These are phyloP conservation scores for Monascus purpureus DNA, from an alignment of 495 filamentous ascomycete species.

Conservation along the genomic window DNA sequence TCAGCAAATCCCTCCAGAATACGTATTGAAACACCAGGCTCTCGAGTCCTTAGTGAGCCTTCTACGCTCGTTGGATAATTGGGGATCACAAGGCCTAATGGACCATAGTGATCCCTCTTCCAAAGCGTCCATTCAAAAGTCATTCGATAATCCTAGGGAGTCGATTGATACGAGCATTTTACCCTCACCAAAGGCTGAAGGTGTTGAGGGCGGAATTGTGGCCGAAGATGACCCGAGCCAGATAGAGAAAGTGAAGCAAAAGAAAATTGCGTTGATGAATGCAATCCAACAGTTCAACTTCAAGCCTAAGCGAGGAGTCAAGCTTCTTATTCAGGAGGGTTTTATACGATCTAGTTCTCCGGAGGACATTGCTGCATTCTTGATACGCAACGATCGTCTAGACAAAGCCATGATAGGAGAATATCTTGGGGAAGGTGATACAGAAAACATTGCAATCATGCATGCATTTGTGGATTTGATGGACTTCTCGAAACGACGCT, in stretches of 20 bases:
- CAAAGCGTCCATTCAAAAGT: conserved; percentile 44
- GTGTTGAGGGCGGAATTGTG: conserved; percentile 44
- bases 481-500: conserved; percentile 87
- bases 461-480: conserved; percentile 93
- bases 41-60: conserved; percentile 81
- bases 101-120: conserved; percentile 36
- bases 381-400: conserved; percentile 58
- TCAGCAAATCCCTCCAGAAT: conserved; percentile 65
- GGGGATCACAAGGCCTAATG: conserved; percentile 66
- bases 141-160: conserved; percentile 63
- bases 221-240: conserved; percentile 82
- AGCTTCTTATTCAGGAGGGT: conserved; percentile 62
- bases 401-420: conserved; percentile 91
- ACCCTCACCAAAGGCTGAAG: conserved; percentile 34
- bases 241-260: conserved; percentile 82
- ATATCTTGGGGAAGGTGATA: conserved; percentile 86
- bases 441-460: conserved; percentile 91
- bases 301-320: conserved; percentile 92
- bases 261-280: conserved; percentile 82
- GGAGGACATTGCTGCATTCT: conserved; percentile 73
- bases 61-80: conserved; percentile 78
- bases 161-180: conserved; percentile 56
- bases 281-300: conserved; percentile 92
- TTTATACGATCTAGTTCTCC: conserved; percentile 69
- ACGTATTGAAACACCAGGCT: conserved; percentile 73